phyloP scores from a whole-genome alignment of 305 asterid species.

The Plantago rigida region DNA sequence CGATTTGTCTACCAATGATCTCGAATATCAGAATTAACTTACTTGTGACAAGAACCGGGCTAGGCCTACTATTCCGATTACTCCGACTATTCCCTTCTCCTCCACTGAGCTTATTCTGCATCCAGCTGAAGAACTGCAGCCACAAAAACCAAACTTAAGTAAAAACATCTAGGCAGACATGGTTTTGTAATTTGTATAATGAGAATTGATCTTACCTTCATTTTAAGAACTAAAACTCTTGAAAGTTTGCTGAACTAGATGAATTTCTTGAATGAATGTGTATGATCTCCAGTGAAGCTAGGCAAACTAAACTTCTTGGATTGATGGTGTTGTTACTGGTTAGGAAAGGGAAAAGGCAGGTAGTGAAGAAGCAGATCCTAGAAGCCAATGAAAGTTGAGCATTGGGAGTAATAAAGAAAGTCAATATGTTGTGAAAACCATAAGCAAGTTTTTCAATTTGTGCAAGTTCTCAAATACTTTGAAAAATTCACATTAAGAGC shows the following conservation, averaged over 20 bases:
- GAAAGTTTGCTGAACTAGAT: neutral
- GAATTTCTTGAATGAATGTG: neutral
- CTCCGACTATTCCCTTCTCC: conserved; percentile 31
- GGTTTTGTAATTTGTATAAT: too few species aligned
- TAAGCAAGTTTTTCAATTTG: conserved; percentile 36
- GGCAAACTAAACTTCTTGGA: too few species aligned
- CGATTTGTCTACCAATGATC: too few species aligned
- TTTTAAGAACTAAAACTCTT: conserved; percentile 26
- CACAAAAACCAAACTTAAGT: neutral
- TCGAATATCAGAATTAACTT: conserved; percentile 10
- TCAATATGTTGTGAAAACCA: conserved; percentile 29
- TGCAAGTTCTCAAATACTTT: conserved; percentile 41
- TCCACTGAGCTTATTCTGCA: conserved; percentile 64
- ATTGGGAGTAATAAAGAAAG: conserved; percentile 36
- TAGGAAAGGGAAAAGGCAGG: conserved; percentile 6
- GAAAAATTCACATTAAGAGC: neutral
- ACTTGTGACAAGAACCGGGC: conserved; percentile 37
- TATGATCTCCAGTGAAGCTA: neutral
- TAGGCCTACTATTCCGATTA: conserved; percentile 21
- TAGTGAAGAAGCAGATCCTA: conserved; percentile 33
- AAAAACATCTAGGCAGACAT: too few species aligned
- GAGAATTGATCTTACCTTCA: conserved; percentile 40
- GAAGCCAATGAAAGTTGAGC: conserved; percentile 53
- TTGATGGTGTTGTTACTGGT: neutral
- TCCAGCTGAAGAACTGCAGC: conserved; percentile 75